Evolutionary conservation across 2,329 filamentous ascomycete genomes (phyloP).

Genomic region (Drechslerella coelobrocha): DNA sequence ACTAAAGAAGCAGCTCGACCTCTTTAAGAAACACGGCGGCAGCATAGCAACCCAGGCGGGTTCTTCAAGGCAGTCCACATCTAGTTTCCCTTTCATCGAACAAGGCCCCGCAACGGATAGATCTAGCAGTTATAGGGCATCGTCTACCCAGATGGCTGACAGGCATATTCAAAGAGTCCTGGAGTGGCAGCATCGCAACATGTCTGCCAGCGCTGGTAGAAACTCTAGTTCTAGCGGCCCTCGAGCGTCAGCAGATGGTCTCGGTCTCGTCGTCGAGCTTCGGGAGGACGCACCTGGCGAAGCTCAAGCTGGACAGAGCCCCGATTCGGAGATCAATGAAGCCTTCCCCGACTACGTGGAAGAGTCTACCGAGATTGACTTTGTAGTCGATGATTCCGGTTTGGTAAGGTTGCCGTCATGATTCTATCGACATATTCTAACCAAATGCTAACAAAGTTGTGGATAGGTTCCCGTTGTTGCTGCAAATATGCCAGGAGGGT

Average conservation of each 20-base stretch:
- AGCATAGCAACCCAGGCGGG: conserved; percentile 30
- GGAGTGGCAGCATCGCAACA: conserved; percentile 25
- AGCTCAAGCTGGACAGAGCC: background rate
- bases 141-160: conserved; percentile 4
- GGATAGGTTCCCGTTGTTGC: conserved; percentile 17
- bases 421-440: background rate
- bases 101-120: background rate
- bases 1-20: conserved; percentile 18
- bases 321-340: conserved; percentile 33
- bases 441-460: background rate
- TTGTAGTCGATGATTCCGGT: conserved; percentile 21
- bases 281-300: background rate
- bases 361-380: conserved; percentile 38
- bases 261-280: background rate
- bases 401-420: conserved; percentile 12
- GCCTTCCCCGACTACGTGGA: conserved; percentile 27
- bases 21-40: conserved; percentile 28
- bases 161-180: conserved; percentile 11
- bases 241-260: background rate
- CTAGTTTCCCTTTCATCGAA: conserved; percentile 1
- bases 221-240: background rate
- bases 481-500: conserved; percentile 1
- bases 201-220: background rate
- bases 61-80: conserved; percentile 16
- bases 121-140: conserved; percentile 2